Evolutionary conservation across 2,329 filamentous ascomycete species (phyloP).

Genomic region (Pseudonectria buxi): DNA sequence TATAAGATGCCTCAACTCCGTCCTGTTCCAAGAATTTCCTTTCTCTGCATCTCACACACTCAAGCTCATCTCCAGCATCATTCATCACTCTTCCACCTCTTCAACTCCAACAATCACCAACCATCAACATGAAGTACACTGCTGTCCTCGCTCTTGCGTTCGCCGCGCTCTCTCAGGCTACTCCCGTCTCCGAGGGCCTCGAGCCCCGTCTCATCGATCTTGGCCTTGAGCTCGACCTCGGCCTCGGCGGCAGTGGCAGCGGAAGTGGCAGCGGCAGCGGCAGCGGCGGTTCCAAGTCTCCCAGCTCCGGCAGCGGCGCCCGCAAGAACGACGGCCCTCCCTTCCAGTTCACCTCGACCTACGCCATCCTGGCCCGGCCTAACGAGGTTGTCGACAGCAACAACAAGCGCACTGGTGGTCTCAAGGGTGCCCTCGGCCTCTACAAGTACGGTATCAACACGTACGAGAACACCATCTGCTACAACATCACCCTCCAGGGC

Average conservation of each 20-base stretch:
- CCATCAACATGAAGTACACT: conserved; percentile 18
- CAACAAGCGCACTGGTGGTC: conserved; percentile 31
- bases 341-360: conserved; percentile 42
- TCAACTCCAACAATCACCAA: neutral
- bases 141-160: conserved; percentile 14
- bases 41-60: no score
- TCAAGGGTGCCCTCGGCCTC: conserved; percentile 37
- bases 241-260: no score
- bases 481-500: conserved; percentile 43
- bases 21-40: no score
- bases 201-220: conserved; percentile 12
- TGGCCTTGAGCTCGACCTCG: no score
- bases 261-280: no score
- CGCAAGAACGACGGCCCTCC: conserved; percentile 8
- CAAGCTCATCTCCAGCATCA: conserved; percentile 3
- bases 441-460: conserved; percentile 50
- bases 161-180: conserved; percentile 15
- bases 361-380: conserved; percentile 40
- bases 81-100: neutral
- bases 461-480: conserved; percentile 35
- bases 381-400: conserved; percentile 42
- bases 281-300: conserved; percentile 1
- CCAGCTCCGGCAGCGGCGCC: conserved; percentile 10
- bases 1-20: no score
- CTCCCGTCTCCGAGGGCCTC: conserved; percentile 15